A percentile compares a stretch with the other conserved stretches of the same genome.
phyloP scores from a whole-genome alignment of 139 green algal genomes.

The Prasinococcaceae sp. region DNA sequence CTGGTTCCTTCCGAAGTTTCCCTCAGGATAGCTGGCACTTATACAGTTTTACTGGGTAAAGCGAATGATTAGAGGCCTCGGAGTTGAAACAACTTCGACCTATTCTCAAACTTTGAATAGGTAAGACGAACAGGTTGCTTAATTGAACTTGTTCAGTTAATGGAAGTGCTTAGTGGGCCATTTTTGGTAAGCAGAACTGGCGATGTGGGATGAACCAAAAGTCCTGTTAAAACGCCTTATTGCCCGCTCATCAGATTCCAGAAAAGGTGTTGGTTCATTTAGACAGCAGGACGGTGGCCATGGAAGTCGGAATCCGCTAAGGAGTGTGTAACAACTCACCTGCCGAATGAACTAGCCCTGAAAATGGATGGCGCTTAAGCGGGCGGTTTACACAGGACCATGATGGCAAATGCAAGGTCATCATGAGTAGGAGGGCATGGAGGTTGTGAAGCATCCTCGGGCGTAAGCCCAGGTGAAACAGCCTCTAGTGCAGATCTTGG shows the following conservation, averaged over 20 bases:
- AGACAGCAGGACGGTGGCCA: constrained; percentile 90
- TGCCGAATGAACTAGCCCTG: constrained; percentile 89
- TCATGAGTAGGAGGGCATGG: constrained; percentile 83
- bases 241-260: constrained; percentile 83
- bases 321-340: constrained; percentile 96
- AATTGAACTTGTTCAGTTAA: constrained; percentile 61
- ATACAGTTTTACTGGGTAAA: constrained; percentile 76
- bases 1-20: constrained; percentile 90
- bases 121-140: constrained; percentile 65
- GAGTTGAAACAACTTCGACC: constrained; percentile 67
- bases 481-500: constrained; percentile 82
- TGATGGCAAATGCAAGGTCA: constrained; percentile 61
- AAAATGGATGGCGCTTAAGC: constrained; percentile 94
- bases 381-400: constrained; percentile 71
- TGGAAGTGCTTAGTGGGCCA: constrained; percentile 72
- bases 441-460: constrained; percentile 55
- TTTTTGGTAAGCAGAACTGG: constrained; percentile 96
- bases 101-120: constrained; percentile 95
- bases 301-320: constrained; percentile 95
- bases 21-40: constrained; percentile 77
- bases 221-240: constrained; percentile 72
- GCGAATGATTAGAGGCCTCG: constrained; percentile 82
- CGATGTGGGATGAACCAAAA: constrained; percentile 90
- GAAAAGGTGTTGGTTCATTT: constrained; percentile 88
- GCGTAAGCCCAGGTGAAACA: constrained; percentile 71